Percentiles rank a stretch among this genome's conserved stretches.
phyloP scores from a whole-genome alignment of 495 filamentous ascomycete genomes.

The Platismatia glauca region DNA sequence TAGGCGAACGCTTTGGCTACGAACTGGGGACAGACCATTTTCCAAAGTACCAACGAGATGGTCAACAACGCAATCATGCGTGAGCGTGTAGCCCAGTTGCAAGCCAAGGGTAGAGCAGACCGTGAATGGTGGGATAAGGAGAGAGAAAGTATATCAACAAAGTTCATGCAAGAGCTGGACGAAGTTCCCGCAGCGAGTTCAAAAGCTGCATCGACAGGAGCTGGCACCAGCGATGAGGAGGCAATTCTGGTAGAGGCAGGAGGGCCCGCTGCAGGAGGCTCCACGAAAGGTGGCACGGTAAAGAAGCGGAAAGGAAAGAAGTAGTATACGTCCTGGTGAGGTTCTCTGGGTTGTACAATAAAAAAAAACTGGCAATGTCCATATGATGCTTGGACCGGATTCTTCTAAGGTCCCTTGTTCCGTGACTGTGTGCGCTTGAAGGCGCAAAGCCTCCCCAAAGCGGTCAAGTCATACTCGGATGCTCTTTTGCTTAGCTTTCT shows the following conservation, averaged over 20 bases:
- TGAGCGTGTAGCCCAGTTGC: slow-evolving; percentile 53
- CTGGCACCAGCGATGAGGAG: slow-evolving; percentile 66
- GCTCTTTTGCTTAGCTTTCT: not conserved
- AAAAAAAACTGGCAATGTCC: not conserved
- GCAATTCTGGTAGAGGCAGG: slow-evolving; percentile 74
- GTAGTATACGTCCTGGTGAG: not conserved
- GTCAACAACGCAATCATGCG: slow-evolving; percentile 57
- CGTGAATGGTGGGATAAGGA: slow-evolving; percentile 87
- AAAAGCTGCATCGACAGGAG: slow-evolving; percentile 24
- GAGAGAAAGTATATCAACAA: slow-evolving; percentile 59
- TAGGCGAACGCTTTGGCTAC: slow-evolving; percentile 80
- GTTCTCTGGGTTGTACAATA: not conserved
- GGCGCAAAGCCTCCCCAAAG: not conserved
- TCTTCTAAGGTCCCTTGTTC: not conserved
- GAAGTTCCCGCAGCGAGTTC: slow-evolving; percentile 27
- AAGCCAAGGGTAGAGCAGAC: slow-evolving; percentile 58
- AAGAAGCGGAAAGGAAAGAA: slow-evolving; percentile 43
- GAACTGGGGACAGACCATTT: slow-evolving; percentile 88
- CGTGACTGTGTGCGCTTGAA: not conserved
- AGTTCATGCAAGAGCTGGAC: slow-evolving; percentile 80
- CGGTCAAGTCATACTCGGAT: not conserved
- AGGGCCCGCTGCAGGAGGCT: slow-evolving; percentile 39
- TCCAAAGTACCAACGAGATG: slow-evolving; percentile 88
- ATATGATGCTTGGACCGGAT: not conserved
- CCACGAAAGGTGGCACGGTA: slow-evolving; percentile 43